These are phyloP conservation scores for Mycena citricolor DNA, from an alignment of 1,284 basidiomycete genomes.

Conservation along the genomic window DNA sequence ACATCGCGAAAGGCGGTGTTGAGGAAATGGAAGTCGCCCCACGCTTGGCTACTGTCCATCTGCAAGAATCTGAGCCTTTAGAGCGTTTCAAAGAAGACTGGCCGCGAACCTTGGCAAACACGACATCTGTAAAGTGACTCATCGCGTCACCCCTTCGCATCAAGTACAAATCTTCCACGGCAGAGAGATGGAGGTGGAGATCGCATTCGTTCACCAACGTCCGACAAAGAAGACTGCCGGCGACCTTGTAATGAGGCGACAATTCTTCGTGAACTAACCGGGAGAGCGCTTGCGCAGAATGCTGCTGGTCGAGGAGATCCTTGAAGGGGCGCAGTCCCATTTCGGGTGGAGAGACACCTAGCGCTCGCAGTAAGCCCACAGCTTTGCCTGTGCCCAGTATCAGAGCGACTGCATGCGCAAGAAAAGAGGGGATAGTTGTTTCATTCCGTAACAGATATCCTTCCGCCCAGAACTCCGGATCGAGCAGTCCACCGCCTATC, in stretches of 20 bases:
- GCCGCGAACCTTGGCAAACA: slow-evolving; percentile 69
- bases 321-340: slow-evolving; percentile 31
- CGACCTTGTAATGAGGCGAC: slow-evolving; percentile 54
- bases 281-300: slow-evolving; percentile 58
- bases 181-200: slow-evolving; percentile 65
- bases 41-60: slow-evolving; percentile 71
- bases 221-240: slow-evolving; percentile 55
- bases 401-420: slow-evolving; percentile 55
- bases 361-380: slow-evolving; percentile 62
- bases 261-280: slow-evolving; percentile 62
- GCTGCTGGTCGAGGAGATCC: slow-evolving; percentile 28
- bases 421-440: slow-evolving; percentile 56
- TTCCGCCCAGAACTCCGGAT: slow-evolving; percentile 80
- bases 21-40: slow-evolving; percentile 84
- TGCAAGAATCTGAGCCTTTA: slow-evolving; percentile 30
- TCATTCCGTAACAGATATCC: slow-evolving; percentile 55
- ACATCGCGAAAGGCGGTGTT: slow-evolving; percentile 76
- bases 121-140: slow-evolving; percentile 65
- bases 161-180: slow-evolving; percentile 72
- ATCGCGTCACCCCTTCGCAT: slow-evolving; percentile 74
- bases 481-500: slow-evolving; percentile 43
- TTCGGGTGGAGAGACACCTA: slow-evolving; percentile 34
- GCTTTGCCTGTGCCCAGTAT: slow-evolving; percentile 78
- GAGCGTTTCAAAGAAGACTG: not conserved
- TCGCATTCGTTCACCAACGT: slow-evolving; percentile 72